Evolutionary conservation across 768 basidiomycete genomes (phyloP).

Genomic region (Rhizopogon roseolus): DNA sequence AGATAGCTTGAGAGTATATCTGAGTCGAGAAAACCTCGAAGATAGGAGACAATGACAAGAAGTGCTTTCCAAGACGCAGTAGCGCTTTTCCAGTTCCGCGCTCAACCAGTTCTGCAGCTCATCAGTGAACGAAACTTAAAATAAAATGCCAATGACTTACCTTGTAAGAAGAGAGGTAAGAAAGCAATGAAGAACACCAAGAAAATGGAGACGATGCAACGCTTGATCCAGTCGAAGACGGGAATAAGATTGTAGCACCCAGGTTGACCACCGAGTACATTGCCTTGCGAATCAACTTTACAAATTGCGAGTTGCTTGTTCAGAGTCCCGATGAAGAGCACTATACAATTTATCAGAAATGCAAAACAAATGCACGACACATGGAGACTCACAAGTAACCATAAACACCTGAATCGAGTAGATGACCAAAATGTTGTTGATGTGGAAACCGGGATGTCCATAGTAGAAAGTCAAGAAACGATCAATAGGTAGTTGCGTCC

Average conservation of each 20-base stretch:
- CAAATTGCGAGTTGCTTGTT: conserved; percentile 93
- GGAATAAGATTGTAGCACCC: conserved; percentile 92
- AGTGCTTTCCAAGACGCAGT: conserved; percentile 92
- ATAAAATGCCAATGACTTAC: conserved; percentile 37
- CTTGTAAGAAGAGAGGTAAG: conserved; percentile 93
- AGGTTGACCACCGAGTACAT: conserved; percentile 74
- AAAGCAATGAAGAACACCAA: conserved; percentile 98
- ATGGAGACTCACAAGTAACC: conserved; percentile 69
- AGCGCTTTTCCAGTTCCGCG: conserved; percentile 93
- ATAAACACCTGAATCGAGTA: conserved; percentile 98
- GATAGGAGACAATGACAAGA: conserved; percentile 92
- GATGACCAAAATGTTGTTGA: conserved; percentile 99
- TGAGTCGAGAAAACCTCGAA: conserved; percentile 99
- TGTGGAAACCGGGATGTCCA: conserved; percentile 98
- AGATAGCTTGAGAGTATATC: conserved; percentile 95
- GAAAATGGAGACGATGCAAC: conserved; percentile 96
- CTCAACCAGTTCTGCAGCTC: conserved; percentile 79
- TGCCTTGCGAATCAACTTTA: conserved; percentile 73
- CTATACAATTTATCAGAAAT: conserved; percentile 32
- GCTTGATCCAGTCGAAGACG: conserved; percentile 97
- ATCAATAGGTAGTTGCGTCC: conserved; percentile 96
- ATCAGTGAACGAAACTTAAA: conserved; percentile 1
- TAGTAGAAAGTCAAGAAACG: conserved; percentile 99
- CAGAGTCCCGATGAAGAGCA: conserved; percentile 92
- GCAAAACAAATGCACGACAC: background rate